Evolutionary conservation across 805 yeast species (phyloP).

Genomic region (Scheffersomyces spartinae): DNA sequence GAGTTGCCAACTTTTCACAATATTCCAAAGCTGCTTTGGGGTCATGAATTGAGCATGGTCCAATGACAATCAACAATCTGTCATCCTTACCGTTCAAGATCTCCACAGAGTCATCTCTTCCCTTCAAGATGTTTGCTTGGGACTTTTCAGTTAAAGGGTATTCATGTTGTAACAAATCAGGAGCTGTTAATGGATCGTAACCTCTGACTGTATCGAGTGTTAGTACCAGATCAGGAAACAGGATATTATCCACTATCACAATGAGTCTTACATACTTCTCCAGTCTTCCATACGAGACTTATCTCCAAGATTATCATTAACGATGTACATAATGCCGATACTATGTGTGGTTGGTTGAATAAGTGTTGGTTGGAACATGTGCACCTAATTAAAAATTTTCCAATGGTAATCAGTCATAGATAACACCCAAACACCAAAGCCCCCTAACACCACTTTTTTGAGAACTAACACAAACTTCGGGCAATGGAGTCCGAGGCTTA

Average conservation of each 20-base stretch:
- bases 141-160: constrained; percentile 51
- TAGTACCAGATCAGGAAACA: neutral
- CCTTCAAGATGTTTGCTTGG: constrained; percentile 54
- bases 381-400: neutral
- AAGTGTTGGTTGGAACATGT: neutral
- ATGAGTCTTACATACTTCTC: constrained; percentile 29
- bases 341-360: neutral
- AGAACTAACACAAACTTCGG: neutral
- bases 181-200: constrained; percentile 90
- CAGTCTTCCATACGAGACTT: constrained; percentile 51
- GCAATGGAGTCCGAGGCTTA: neutral
- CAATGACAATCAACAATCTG: constrained; percentile 78
- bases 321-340: constrained; percentile 77
- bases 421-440: no score
- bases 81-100: constrained; percentile 72
- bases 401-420: no score
- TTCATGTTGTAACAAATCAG: constrained; percentile 82
- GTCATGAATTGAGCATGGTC: constrained; percentile 97
- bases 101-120: constrained; percentile 68
- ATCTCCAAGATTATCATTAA: constrained; percentile 78
- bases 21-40: constrained; percentile 82
- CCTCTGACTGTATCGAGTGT: constrained; percentile 66
- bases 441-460: no score
- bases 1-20: constrained; percentile 53
- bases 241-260: neutral